phyloP scores from a whole-genome alignment of 2,329 filamentous ascomycete genomes.

The Fusarium sp. region DNA sequence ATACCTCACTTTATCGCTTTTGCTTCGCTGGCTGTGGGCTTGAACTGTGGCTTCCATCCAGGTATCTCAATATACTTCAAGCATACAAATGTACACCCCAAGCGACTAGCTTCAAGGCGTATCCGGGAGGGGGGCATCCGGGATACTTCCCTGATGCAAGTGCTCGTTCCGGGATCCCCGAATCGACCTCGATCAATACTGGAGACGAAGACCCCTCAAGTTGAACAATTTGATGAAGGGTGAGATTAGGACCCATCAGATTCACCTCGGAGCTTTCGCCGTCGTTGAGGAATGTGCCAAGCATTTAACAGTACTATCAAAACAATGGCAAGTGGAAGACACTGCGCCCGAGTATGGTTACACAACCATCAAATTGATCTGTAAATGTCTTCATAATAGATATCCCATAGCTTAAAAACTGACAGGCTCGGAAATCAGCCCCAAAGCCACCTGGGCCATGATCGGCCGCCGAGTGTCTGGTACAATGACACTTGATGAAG shows the following conservation, averaged over 20 bases:
- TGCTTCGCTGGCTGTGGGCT: neutral
- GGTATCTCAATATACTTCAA: constrained; percentile 18
- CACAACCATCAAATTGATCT: neutral
- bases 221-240: neutral
- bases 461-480: neutral
- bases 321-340: neutral
- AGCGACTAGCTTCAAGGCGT: constrained; percentile 11
- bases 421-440: neutral
- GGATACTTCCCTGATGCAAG: constrained; percentile 32
- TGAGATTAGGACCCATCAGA: constrained; percentile 24
- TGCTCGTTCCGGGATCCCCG: constrained; percentile 17
- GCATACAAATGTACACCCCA: neutral
- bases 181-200: constrained; percentile 11
- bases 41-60: neutral
- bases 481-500: constrained; percentile 1
- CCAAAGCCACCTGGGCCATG: neutral
- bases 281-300: constrained; percentile 31
- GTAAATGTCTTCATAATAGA: neutral
- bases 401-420: neutral
- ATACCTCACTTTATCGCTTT: neutral
- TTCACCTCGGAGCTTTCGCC: neutral
- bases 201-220: constrained; percentile 6
- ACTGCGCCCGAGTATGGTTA: neutral
- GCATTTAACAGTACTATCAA: constrained; percentile 5
- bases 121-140: constrained; percentile 17